Evolutionary conservation across 2,329 filamentous ascomycete genomes (phyloP).

Genomic region (Cytospora paraplurivora): DNA sequence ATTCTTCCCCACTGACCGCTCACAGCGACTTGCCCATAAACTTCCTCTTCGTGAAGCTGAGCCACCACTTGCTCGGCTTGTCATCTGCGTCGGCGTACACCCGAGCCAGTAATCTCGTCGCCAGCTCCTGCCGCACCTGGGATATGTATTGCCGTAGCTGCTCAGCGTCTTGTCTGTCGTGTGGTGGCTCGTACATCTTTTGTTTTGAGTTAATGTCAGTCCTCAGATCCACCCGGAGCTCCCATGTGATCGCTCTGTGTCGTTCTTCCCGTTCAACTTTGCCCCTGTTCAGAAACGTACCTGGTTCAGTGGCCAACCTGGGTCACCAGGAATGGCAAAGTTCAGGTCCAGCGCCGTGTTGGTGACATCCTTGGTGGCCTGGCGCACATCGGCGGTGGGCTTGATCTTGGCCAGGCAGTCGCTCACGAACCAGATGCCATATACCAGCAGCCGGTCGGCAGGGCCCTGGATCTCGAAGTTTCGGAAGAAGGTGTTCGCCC

Average conservation of each 20-base stretch:
- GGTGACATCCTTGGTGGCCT: conserved; percentile 73
- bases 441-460: conserved; percentile 91
- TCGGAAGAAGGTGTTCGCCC: conserved; percentile 97
- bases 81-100: conserved; percentile 79
- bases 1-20: conserved; percentile 20
- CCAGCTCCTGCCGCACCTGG: conserved; percentile 92
- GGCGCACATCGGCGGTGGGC: conserved; percentile 64
- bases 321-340: conserved; percentile 93
- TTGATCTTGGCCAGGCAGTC: conserved; percentile 89
- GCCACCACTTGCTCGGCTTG: conserved; percentile 85
- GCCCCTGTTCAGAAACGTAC: conserved; percentile 41
- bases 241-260: too few species aligned
- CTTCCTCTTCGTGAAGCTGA: conserved; percentile 98
- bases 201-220: not conserved
- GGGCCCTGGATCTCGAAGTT: conserved; percentile 99
- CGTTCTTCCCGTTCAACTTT: not conserved
- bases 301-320: conserved; percentile 91
- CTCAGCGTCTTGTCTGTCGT: conserved; percentile 87
- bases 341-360: conserved; percentile 90
- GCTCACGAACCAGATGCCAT: conserved; percentile 93
- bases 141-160: conserved; percentile 84
- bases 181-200: conserved; percentile 86
- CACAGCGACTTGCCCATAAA: conserved; percentile 96
- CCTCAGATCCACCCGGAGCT: not conserved
- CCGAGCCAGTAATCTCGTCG: conserved; percentile 76